Evolutionary conservation across 228 moss, liverwort and hornwort genomes (phyloP).

Genomic region (Sphagnum magellanicum): DNA sequence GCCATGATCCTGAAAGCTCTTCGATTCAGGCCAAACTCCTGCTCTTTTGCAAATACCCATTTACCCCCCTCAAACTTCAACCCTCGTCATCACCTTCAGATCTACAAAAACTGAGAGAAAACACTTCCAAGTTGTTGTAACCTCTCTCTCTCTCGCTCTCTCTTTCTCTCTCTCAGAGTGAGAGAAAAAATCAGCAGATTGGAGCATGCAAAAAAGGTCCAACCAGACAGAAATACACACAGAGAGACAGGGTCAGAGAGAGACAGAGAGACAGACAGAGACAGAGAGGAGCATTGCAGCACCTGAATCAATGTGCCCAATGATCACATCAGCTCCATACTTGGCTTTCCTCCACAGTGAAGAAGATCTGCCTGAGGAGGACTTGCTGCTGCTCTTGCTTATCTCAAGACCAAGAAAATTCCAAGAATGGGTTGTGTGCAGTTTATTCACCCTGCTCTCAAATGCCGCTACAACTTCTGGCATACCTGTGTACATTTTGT

Average conservation of each 20-base stretch:
- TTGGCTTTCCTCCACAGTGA: constrained; percentile 62
- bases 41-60: not conserved
- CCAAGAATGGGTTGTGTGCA: constrained; percentile 42
- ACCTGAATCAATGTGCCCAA: constrained; percentile 74
- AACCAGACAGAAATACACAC: too few species aligned
- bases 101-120: not conserved
- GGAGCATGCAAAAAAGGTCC: too few species aligned
- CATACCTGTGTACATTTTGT: constrained; percentile 14
- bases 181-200: too few species aligned
- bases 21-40: constrained; percentile 58
- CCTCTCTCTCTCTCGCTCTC: not conserved
- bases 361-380: constrained; percentile 25
- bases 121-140: not conserved
- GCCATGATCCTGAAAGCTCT: constrained; percentile 33
- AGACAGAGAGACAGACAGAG: not conserved
- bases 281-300: not conserved
- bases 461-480: constrained; percentile 30
- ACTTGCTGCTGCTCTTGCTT: constrained; percentile 20
- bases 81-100: not conserved
- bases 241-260: too few species aligned
- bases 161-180: not conserved
- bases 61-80: not conserved
- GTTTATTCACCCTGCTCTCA: constrained; percentile 18
- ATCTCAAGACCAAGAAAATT: constrained; percentile 61
- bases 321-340: constrained; percentile 39